Conservation (phyloP, 345 rosid genomes). For the Acer campestre region DNA sequence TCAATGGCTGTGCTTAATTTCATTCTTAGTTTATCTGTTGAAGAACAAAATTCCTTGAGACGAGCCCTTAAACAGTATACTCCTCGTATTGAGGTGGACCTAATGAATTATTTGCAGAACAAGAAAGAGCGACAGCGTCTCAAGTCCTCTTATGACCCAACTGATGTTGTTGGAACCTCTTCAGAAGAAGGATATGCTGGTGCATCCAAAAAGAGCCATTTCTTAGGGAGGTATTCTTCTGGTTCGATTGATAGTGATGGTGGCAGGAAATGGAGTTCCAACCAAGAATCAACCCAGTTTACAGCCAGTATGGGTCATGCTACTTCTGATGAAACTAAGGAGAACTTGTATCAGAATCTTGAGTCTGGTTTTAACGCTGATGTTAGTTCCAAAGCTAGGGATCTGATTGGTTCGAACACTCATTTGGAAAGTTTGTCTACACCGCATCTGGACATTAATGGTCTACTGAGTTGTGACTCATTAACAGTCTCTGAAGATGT, state of each 20-base stretch:
- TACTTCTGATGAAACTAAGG: conserved; percentile 67
- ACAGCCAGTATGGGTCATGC: conserved; percentile 50
- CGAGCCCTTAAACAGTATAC: conserved; percentile 90
- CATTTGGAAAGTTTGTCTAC: conserved; percentile 57
- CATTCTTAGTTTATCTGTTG: conserved; percentile 91
- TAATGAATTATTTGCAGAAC: conserved; percentile 89
- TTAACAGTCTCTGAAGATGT: conserved; percentile 34
- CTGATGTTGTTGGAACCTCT: conserved; percentile 90
- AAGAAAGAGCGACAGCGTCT: conserved; percentile 92
- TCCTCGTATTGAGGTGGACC: conserved; percentile 98
- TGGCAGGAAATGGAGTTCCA: conserved; percentile 85
- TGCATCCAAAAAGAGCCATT: conserved; percentile 67
- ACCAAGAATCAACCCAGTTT: conserved; percentile 59
- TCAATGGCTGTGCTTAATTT: conserved; percentile 87
- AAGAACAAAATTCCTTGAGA: conserved; percentile 94
- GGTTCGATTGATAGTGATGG: conserved; percentile 79
- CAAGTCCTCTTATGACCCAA: conserved; percentile 80
- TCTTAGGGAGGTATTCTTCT: conserved; percentile 79
- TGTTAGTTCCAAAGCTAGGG: conserved; percentile 54
- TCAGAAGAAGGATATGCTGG: conserved; percentile 86
- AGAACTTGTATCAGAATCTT: conserved; percentile 62
- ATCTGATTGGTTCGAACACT: conserved; percentile 26
- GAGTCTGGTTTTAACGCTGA: conserved; percentile 53
- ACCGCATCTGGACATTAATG: conserved; percentile 55
- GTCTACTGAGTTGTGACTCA: conserved; percentile 46